Evolutionary conservation across 2,329 filamentous ascomycete genomes (phyloP).

Genomic region (Diaporthe helianthi): DNA sequence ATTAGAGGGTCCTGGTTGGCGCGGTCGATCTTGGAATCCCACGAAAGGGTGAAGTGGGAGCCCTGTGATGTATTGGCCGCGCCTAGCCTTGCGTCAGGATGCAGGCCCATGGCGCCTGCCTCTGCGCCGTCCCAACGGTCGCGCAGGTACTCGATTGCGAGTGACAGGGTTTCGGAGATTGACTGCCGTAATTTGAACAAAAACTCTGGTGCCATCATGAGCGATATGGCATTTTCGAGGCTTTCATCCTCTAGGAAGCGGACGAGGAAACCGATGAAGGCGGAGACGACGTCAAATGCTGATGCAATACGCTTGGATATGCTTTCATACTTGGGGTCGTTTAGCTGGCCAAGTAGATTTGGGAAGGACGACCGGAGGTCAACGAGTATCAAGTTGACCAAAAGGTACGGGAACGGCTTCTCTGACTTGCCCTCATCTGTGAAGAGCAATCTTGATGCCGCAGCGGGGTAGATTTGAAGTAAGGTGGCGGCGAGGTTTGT

Average conservation of each 20-base stretch:
- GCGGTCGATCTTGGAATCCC: slow-evolving; percentile 61
- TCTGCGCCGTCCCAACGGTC: slow-evolving; percentile 74
- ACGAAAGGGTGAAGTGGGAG: slow-evolving; percentile 57
- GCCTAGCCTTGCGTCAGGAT: slow-evolving; percentile 60
- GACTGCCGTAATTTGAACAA: slow-evolving; percentile 67
- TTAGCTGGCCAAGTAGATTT: slow-evolving; percentile 63
- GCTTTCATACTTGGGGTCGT: slow-evolving; percentile 58
- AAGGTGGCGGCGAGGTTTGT: slow-evolving; percentile 65
- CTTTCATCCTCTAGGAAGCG: slow-evolving; percentile 58
- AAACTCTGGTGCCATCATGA: slow-evolving; percentile 62
- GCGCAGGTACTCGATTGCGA: slow-evolving; percentile 70
- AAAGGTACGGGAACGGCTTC: slow-evolving; percentile 66
- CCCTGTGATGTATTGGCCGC: slow-evolving; percentile 54
- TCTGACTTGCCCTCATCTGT: slow-evolving; percentile 47
- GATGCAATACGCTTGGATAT: slow-evolving; percentile 63
- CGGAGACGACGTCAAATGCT: slow-evolving; percentile 67
- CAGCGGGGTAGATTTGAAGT: slow-evolving; percentile 60
- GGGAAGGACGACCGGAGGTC: slow-evolving; percentile 71
- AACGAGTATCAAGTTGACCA: slow-evolving; percentile 70
- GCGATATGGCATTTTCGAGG: slow-evolving; percentile 37
- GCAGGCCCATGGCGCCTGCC: slow-evolving; percentile 67
- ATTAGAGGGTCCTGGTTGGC: slow-evolving; percentile 64
- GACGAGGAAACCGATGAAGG: slow-evolving; percentile 66
- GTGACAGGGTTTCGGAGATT: slow-evolving; percentile 68
- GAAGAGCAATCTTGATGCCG: slow-evolving; percentile 60